A percentile compares a stretch with the other conserved stretches of the same genome.
These are phyloP conservation scores for Hortiboletus campestris DNA, from an alignment of 768 basidiomycete genomes.

Conservation along the genomic window DNA sequence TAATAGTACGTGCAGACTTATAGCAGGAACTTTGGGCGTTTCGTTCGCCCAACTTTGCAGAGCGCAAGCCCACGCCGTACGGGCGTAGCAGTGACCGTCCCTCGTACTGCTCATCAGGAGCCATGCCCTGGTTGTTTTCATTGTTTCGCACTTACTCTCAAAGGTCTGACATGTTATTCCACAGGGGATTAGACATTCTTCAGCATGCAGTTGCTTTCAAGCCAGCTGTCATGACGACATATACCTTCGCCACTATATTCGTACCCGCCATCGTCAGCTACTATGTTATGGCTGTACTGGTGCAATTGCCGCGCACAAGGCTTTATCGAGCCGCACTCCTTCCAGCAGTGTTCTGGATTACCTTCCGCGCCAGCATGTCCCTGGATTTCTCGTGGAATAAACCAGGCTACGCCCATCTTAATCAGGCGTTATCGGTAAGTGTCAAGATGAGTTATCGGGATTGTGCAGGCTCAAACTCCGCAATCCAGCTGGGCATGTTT, in stretches of 20 bases:
- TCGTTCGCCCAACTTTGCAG: background rate
- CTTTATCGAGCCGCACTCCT: conserved; percentile 46
- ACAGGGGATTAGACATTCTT: conserved; percentile 8
- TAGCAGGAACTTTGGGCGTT: no score
- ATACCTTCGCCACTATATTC: conserved; percentile 36
- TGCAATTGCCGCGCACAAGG: conserved; percentile 45
- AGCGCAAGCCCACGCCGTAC: background rate
- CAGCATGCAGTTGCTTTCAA: conserved; percentile 15
- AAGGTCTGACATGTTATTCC: conserved; percentile 1
- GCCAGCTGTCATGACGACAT: conserved; percentile 15
- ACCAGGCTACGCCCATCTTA: conserved; percentile 14
- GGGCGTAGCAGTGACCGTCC: background rate
- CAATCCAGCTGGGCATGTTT: conserved; percentile 24
- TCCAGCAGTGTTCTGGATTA: conserved; percentile 44
- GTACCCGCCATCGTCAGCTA: conserved; percentile 44
- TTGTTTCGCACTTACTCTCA: background rate
- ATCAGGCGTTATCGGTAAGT: conserved; percentile 25
- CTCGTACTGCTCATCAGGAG: background rate
- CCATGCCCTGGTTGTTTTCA: conserved; percentile 17
- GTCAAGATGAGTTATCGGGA: no score
- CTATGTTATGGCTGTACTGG: conserved; percentile 53
- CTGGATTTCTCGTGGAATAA: conserved; percentile 24
- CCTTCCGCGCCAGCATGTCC: conserved; percentile 37
- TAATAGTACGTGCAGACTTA: no score
- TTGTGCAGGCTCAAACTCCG: background rate